Evolutionary conservation across 495 filamentous ascomycete genomes (phyloP).

Genomic region (Bathelium albidoporum): DNA sequence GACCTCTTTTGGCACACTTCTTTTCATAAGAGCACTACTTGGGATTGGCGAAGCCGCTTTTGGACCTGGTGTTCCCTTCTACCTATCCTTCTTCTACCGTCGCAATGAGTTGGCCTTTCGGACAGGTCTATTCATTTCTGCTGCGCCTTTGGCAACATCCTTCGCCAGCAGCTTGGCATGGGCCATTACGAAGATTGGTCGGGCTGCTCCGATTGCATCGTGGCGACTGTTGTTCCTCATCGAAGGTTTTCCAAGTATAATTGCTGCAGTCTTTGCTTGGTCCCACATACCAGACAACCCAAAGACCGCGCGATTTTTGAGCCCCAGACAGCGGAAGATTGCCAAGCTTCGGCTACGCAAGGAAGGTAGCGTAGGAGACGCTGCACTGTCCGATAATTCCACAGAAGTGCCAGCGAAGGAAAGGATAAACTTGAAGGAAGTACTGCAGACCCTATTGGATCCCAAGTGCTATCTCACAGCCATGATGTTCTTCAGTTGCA

Average conservation of each 20-base stretch:
- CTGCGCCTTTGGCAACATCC: slow-evolving; percentile 52
- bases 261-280: slow-evolving; percentile 47
- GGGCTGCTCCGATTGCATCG: slow-evolving; percentile 41
- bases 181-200: slow-evolving; percentile 40
- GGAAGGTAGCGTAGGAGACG: slow-evolving; percentile 22
- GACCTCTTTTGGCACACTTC: slow-evolving; percentile 41
- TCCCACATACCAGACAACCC: slow-evolving; percentile 45
- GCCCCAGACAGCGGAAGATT: slow-evolving; percentile 35
- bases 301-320: slow-evolving; percentile 41
- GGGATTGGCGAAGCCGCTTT: slow-evolving; percentile 54
- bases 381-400: background rate
- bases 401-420: slow-evolving; percentile 11
- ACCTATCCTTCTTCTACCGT: slow-evolving; percentile 51
- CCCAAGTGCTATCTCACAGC: slow-evolving; percentile 61
- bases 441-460: slow-evolving; percentile 45
- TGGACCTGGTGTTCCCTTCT: slow-evolving; percentile 52
- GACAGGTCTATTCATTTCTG: slow-evolving; percentile 52
- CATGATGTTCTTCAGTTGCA: slow-evolving; percentile 36
- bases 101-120: slow-evolving; percentile 52
- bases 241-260: slow-evolving; percentile 51
- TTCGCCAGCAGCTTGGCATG: slow-evolving; percentile 60
- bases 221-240: slow-evolving; percentile 53
- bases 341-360: slow-evolving; percentile 41
- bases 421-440: slow-evolving; percentile 41
- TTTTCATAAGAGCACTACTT: slow-evolving; percentile 31